Percentiles rank a stretch among this genome's conserved stretches.
Evolutionary conservation across 495 filamentous ascomycete genomes (phyloP).

Genomic region (Lentithecium fluviatile): DNA sequence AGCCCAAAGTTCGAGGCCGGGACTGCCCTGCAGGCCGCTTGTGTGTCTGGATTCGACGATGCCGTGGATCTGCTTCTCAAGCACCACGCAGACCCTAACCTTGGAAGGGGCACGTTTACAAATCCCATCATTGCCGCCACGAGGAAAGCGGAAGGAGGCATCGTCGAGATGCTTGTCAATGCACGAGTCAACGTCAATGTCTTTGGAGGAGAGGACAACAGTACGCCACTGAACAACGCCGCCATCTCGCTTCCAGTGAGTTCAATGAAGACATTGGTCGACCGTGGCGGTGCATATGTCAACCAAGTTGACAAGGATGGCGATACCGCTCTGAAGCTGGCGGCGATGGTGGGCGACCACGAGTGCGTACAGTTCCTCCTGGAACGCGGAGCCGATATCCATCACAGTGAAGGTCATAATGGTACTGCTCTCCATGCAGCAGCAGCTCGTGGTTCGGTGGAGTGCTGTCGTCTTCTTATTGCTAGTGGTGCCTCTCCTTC

Average conservation of each 20-base stretch:
- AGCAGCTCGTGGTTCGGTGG: too few species aligned
- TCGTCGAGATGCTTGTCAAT: slow-evolving; percentile 1
- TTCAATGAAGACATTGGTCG: too few species aligned
- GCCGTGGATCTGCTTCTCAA: slow-evolving; percentile 3
- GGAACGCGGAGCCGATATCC: too few species aligned
- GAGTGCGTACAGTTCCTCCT: too few species aligned
- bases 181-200: slow-evolving; percentile 1
- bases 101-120: slow-evolving; percentile 1
- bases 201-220: neutral
- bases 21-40: slow-evolving; percentile 19
- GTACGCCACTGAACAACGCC: slow-evolving; percentile 8
- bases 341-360: too few species aligned
- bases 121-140: slow-evolving; percentile 6
- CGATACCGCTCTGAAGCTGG: too few species aligned
- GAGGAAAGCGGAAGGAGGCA: neutral
- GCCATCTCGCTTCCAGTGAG: neutral
- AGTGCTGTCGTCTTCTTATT: too few species aligned
- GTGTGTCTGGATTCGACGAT: neutral
- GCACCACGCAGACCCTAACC: slow-evolving; percentile 5
- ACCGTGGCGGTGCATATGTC: too few species aligned
- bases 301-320: too few species aligned
- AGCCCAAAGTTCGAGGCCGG: slow-evolving; percentile 5
- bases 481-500: too few species aligned
- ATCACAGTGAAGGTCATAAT: too few species aligned
- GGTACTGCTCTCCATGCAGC: too few species aligned